Base-by-base conservation (phyloP, 2,329 filamentous ascomycete species). In the Alternaria angustiovoidea region DNA sequence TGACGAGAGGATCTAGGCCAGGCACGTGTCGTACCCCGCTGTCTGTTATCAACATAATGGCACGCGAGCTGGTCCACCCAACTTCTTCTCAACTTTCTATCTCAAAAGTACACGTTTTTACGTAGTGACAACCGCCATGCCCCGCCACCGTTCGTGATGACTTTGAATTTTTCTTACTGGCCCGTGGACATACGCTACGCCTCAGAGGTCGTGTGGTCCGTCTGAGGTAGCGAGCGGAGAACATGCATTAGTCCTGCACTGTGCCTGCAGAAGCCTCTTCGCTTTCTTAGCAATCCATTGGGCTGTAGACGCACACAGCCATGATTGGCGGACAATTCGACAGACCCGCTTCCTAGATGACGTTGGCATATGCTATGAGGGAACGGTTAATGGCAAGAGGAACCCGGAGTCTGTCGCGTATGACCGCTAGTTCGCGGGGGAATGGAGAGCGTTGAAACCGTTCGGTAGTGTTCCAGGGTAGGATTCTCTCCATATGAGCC, bases 151-250 rank as follows among this genome's bases (percentile, higher is more conserved):
- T 16, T 34, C 24, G 11, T 43, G 22, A 55, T 30, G 42, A 14
- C 14, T 47, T 22, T 16, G 7, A 28, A 32, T 22, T 2, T 36
- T 36, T 49, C 16, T 34, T 2, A n/a, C 20, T 55, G 20, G 43
- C 53, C n/a, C 28, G 24, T 28, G 43, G 20, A 41, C 34, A 39
- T 22, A 22, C 53, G 32, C 43, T 49, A 55, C 22, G 53, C 53
- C 36, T 55, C 42, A 54, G 52, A 54, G 36, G 32, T 42, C 24
- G 42, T 54, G 30, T 47, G 32, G 34, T 38, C 24, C 34, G 43
- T 49, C 53, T 32, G 43, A 47, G 42, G 53, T 55, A 49, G 46
- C 46, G 53, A 43, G 34, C 43, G 43, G 53, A 55, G 34, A 49
- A 55, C 46, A 28, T 30, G 54, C 46, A 56, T 56, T 51, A 56